These are phyloP conservation scores for Falciphora oryzae DNA, from an alignment of 2,329 filamentous ascomycete genomes.

Conservation along the genomic window DNA sequence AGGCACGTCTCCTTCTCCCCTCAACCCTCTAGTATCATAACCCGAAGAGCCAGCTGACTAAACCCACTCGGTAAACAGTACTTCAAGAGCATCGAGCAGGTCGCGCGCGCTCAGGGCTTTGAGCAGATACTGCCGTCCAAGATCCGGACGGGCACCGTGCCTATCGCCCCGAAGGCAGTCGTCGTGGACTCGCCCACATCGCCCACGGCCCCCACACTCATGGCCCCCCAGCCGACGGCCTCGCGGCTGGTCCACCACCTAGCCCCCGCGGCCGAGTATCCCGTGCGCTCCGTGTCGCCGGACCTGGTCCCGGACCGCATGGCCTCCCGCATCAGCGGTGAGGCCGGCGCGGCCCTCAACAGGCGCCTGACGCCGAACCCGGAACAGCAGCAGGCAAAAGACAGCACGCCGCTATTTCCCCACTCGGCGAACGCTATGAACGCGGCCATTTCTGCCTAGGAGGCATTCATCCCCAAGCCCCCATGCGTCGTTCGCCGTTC, in stretches of 20 bases:
- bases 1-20: slow-evolving; percentile 24
- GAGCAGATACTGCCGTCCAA: slow-evolving; percentile 44
- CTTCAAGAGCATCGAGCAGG: slow-evolving; percentile 55
- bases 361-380: slow-evolving; percentile 42
- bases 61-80: slow-evolving; percentile 30
- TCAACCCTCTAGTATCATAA: no score
- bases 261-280: slow-evolving; percentile 51
- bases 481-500: no score
- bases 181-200: slow-evolving; percentile 35
- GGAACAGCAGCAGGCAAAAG: slow-evolving; percentile 24
- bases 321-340: slow-evolving; percentile 50
- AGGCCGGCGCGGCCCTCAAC: slow-evolving; percentile 40
- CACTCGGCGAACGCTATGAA: not conserved
- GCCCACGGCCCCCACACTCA: slow-evolving; percentile 34
- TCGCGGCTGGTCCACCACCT: slow-evolving; percentile 45
- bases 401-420: not conserved
- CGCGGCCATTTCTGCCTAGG: not conserved
- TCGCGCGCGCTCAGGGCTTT: slow-evolving; percentile 40
- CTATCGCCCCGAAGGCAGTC: slow-evolving; percentile 19
- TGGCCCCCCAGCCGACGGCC: slow-evolving; percentile 49
- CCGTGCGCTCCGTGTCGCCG: slow-evolving; percentile 48
- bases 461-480: no score
- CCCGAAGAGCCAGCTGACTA: not conserved
- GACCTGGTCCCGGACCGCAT: slow-evolving; percentile 59
- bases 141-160: slow-evolving; percentile 40